Evolutionary conservation across 768 basidiomycete species (phyloP).

Genomic region (Pholiota microspora): DNA sequence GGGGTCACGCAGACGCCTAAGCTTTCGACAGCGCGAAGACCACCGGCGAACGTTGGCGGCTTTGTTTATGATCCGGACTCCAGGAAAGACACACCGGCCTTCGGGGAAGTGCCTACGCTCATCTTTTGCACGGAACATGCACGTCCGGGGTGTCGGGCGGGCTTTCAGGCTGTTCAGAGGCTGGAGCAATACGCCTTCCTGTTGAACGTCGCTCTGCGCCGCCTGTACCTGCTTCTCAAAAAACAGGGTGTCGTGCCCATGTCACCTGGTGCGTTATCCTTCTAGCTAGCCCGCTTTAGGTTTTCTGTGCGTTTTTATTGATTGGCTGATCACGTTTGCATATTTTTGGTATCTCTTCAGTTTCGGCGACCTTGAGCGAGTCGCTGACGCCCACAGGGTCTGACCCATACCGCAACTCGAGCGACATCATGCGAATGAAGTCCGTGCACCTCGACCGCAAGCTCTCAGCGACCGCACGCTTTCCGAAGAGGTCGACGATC

Average conservation of each 20-base stretch:
- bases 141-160: conserved; percentile 59
- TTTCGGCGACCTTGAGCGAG: conserved; percentile 25
- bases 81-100: conserved; percentile 63
- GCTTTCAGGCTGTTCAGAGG: conserved; percentile 90
- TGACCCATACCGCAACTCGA: conserved; percentile 79
- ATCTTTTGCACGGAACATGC: conserved; percentile 81
- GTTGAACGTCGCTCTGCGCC: conserved; percentile 89
- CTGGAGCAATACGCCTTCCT: conserved; percentile 98
- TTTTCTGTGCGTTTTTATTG: conserved; percentile 4
- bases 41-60: conserved; percentile 75
- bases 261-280: conserved; percentile 55
- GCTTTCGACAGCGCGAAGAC: conserved; percentile 62
- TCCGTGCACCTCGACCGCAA: conserved; percentile 95
- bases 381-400: conserved; percentile 41
- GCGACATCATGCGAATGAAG: conserved; percentile 93
- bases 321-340: conserved; percentile 1
- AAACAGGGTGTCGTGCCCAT: conserved; percentile 89
- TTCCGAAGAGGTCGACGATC: conserved; percentile 93
- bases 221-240: conserved; percentile 84
- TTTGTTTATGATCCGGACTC: conserved; percentile 80
- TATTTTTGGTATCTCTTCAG: conserved; percentile 9
- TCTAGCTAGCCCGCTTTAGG: conserved; percentile 1
- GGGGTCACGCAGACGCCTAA: conserved; percentile 49
- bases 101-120: conserved; percentile 69
- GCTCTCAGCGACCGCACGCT: conserved; percentile 85